A percentile compares a stretch with the other conserved stretches of the same genome.
These are phyloP conservation scores for Blastosporella zonata DNA, from an alignment of 1,284 basidiomycete genomes.

Conservation along the genomic window DNA sequence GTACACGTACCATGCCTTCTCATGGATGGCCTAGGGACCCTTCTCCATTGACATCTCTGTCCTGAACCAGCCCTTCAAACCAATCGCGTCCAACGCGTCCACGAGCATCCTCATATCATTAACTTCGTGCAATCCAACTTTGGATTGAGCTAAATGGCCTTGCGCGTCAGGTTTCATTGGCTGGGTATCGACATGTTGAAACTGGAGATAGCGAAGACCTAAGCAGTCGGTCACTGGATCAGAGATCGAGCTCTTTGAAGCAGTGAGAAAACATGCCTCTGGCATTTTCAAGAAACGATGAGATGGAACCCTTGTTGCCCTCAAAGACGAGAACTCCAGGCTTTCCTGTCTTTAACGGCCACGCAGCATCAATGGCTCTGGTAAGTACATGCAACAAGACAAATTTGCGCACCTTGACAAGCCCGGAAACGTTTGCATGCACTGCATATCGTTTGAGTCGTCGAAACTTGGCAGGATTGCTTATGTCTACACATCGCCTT, in stretches of 20 bases:
- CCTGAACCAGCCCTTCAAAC: conserved; percentile 38
- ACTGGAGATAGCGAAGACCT: conserved; percentile 40
- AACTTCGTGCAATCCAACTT: conserved; percentile 33
- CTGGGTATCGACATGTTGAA: conserved; percentile 37
- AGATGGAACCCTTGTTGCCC: conserved; percentile 29
- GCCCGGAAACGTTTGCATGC: conserved; percentile 32
- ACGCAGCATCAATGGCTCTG: neutral
- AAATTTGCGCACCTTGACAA: conserved; percentile 32
- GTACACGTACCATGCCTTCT: neutral
- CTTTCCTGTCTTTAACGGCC: conserved; percentile 27
- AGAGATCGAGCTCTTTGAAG: neutral
- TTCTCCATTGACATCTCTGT: conserved; percentile 35
- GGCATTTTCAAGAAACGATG: conserved; percentile 32
- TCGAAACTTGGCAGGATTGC: conserved; percentile 36
- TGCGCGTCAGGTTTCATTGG: conserved; percentile 18
- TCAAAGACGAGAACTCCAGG: conserved; percentile 39
- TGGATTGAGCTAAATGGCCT: conserved; percentile 23
- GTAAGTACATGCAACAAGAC: neutral
- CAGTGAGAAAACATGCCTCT: conserved; percentile 25
- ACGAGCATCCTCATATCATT: conserved; percentile 32
- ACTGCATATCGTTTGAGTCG: conserved; percentile 34
- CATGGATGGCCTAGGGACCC: conserved; percentile 9
- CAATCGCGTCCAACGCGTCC: conserved; percentile 27
- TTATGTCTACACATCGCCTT: conserved; percentile 29
- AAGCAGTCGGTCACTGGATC: neutral